These are phyloP conservation scores for Aspergillus sp. DNA, from an alignment of 2,329 filamentous ascomycete species.

Conservation along the genomic window DNA sequence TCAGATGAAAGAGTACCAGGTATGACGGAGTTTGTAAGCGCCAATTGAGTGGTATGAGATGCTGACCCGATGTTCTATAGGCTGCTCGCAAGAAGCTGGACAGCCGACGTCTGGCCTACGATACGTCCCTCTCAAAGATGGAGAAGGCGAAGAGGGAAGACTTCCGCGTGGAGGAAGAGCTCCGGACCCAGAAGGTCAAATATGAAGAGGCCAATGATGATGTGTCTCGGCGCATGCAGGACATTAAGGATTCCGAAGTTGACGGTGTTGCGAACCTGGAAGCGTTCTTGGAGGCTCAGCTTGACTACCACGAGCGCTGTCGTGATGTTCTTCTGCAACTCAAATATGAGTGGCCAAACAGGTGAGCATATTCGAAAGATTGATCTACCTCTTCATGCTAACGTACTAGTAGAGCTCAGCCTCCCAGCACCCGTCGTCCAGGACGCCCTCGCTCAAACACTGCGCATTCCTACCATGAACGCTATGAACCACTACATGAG, in stretches of 20 bases:
- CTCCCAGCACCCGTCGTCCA: conserved; percentile 43
- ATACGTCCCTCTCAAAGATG: conserved; percentile 85
- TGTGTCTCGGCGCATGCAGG: conserved; percentile 87
- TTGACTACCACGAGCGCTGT: conserved; percentile 89
- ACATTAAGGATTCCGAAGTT: conserved; percentile 87
- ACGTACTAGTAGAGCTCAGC: conserved; percentile 24
- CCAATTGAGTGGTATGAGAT: not conserved
- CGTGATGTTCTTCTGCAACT: conserved; percentile 75
- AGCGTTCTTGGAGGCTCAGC: conserved; percentile 81
- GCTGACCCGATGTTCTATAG: conserved; percentile 43
- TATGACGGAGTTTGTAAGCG: conserved; percentile 45
- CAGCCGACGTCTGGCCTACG: conserved; percentile 82
- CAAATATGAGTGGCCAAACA: conserved; percentile 69
- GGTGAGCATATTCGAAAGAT: conserved; percentile 32
- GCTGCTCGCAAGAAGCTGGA: conserved; percentile 92
- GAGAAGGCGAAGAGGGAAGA: conserved; percentile 93
- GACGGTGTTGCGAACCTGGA: conserved; percentile 80
- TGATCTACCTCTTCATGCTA: conserved; percentile 16
- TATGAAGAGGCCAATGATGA: conserved; percentile 96
- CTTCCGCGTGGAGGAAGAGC: conserved; percentile 88
- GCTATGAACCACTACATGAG: conserved; percentile 60
- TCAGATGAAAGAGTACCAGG: conserved; percentile 98
- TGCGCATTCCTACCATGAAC: conserved; percentile 63
- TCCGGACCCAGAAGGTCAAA: conserved; percentile 87
- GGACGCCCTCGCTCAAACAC: conserved; percentile 64